A percentile compares a stretch with the other conserved stretches of the same genome.
These are phyloP conservation scores for Mortierella sp. DNA, from an alignment of 371 early-diverging fungal genomes.

Conservation along the genomic window DNA sequence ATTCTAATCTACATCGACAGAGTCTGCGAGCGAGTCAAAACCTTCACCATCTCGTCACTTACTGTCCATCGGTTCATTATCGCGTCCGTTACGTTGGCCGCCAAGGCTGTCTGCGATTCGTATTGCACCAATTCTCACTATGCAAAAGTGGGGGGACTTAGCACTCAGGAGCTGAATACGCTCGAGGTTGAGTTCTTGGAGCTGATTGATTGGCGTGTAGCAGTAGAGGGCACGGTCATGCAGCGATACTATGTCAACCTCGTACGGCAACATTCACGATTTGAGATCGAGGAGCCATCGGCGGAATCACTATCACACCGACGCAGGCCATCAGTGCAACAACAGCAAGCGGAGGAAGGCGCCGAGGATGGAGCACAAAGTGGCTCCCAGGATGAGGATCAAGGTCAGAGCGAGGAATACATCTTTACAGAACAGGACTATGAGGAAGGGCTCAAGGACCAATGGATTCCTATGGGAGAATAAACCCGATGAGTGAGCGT, in stretches of 20 bases:
- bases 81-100: conserved; percentile 88
- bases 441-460: conserved; percentile 43
- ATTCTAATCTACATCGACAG: conserved; percentile 95
- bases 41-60: conserved; percentile 91
- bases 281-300: conserved; percentile 37
- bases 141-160: conserved; percentile 95
- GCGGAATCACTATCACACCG: conserved; percentile 7
- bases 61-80: conserved; percentile 97
- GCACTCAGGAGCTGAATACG: conserved; percentile 92
- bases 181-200: conserved; percentile 92
- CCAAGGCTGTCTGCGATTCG: conserved; percentile 88
- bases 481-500: conserved; percentile 14
- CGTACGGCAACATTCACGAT: conserved; percentile 75
- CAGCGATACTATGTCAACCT: conserved; percentile 89
- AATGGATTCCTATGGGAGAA: conserved; percentile 54
- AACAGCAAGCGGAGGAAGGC: conserved; percentile 10
- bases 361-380: conserved; percentile 18
- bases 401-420: conserved; percentile 16
- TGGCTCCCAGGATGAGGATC: conserved; percentile 23
- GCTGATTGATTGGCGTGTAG: conserved; percentile 90
- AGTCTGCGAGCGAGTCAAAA: conserved; percentile 77
- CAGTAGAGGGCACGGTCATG: conserved; percentile 76
- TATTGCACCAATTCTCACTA: conserved; percentile 91
- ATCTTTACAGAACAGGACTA: conserved; percentile 37
- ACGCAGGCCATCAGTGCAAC: conserved; percentile 3